These are phyloP conservation scores for Acrodontium crateriforme DNA, from an alignment of 2,329 filamentous ascomycete genomes.

Conservation along the genomic window DNA sequence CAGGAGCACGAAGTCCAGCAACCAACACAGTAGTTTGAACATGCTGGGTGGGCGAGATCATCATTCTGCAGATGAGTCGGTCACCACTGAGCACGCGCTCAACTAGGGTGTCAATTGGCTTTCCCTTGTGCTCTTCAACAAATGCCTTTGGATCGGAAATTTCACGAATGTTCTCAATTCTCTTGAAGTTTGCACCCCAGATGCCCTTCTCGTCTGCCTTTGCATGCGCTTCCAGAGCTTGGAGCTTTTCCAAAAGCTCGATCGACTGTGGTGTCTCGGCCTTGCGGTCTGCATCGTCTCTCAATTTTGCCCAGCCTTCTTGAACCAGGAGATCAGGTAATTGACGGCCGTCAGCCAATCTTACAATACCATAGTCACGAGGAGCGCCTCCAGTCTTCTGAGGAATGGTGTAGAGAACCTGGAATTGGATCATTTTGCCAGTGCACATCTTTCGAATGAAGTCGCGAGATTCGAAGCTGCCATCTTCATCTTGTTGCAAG, in stretches of 20 bases:
- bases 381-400: slow-evolving; percentile 43
- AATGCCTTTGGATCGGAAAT: slow-evolving; percentile 62
- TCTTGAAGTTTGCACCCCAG: slow-evolving; percentile 53
- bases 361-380: slow-evolving; percentile 75
- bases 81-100: slow-evolving; percentile 89
- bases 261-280: slow-evolving; percentile 67
- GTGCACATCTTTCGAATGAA: slow-evolving; percentile 72
- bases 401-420: slow-evolving; percentile 75
- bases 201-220: slow-evolving; percentile 67
- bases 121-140: slow-evolving; percentile 70
- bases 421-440: slow-evolving; percentile 77
- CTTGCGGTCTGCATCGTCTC: slow-evolving; percentile 85
- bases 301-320: slow-evolving; percentile 83
- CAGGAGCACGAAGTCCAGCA: slow-evolving; percentile 76
- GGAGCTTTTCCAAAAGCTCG: slow-evolving; percentile 62
- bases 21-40: slow-evolving; percentile 77
- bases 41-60: slow-evolving; percentile 72
- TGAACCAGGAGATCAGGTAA: slow-evolving; percentile 74
- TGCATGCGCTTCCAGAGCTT: slow-evolving; percentile 62
- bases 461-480: slow-evolving; percentile 88
- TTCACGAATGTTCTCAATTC: slow-evolving; percentile 70
- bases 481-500: slow-evolving; percentile 40
- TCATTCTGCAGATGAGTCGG: slow-evolving; percentile 68
- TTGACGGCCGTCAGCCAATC: slow-evolving; percentile 59
- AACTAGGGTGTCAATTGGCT: slow-evolving; percentile 64